These are phyloP conservation scores for Candida maris DNA, from an alignment of 805 yeast species.

Conservation along the genomic window DNA sequence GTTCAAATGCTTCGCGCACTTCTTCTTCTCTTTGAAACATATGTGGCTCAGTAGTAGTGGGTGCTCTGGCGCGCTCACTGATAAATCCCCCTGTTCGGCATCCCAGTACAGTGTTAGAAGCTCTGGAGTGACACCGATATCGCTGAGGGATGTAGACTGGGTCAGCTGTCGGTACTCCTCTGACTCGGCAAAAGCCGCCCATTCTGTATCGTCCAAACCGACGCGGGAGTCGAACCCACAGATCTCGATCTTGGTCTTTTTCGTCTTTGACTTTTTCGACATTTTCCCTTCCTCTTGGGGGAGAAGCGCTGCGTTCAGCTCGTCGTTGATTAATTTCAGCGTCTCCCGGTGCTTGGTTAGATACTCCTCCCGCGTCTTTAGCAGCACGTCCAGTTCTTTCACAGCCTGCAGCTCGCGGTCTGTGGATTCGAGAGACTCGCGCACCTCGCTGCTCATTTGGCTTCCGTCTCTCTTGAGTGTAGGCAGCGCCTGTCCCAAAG, in stretches of 20 bases:
- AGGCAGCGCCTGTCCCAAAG: constrained; percentile 42
- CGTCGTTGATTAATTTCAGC: constrained; percentile 37
- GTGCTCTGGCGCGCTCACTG: constrained; percentile 10
- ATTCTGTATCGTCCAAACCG: constrained; percentile 16
- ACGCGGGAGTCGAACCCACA: constrained; percentile 47
- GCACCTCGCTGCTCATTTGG: constrained; percentile 1
- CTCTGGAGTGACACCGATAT: constrained; percentile 7
- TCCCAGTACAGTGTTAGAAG: constrained; percentile 6
- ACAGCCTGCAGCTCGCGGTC: constrained; percentile 18
- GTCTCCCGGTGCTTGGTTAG: constrained; percentile 35
- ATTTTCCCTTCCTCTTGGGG: constrained; percentile 8
- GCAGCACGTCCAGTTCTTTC: constrained; percentile 12
- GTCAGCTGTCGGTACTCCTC: constrained; percentile 11
- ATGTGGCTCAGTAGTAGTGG: constrained; percentile 20
- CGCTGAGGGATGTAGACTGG: constrained; percentile 8
- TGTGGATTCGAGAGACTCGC: constrained; percentile 18
- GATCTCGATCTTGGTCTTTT: constrained; percentile 37
- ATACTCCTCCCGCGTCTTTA: constrained; percentile 17
- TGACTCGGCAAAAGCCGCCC: constrained; percentile 19
- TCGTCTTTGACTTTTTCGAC: constrained; percentile 16
- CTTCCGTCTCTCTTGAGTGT: constrained; percentile 25
- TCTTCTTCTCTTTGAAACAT: constrained; percentile 52
- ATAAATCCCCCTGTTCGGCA: background rate
- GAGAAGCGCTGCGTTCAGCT: constrained; percentile 18
- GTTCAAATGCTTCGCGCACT: constrained; percentile 48